Conservation (phyloP, 257 asterid species). For the Solanum chilense region DNA sequence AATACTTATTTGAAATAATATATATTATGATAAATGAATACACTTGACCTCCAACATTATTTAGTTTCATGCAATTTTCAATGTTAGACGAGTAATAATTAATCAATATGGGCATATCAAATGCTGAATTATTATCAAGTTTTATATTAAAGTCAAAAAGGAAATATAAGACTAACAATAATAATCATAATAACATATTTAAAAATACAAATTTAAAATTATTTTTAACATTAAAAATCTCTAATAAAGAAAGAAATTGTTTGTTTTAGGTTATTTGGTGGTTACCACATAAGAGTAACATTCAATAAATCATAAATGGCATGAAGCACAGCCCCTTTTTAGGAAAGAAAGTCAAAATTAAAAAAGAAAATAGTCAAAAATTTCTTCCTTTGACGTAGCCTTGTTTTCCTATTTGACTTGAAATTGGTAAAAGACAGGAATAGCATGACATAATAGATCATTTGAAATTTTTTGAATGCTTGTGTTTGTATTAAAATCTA, state of each 20-base stretch:
- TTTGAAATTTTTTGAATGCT: not conserved
- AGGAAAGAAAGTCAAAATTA: not conserved
- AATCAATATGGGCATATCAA: not conserved
- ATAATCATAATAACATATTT: no score
- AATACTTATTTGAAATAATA: not conserved
- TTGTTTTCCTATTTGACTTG: not conserved
- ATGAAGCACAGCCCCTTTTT: not conserved
- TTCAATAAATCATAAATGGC: not conserved
- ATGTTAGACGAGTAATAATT: not conserved
- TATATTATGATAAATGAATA: not conserved
- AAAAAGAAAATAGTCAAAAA: not conserved
- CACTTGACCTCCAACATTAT: not conserved
- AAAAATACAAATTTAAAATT: no score
- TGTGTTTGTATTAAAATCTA: not conserved
- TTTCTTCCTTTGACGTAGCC: not conserved
- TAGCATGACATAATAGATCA: not conserved
- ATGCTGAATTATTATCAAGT: not conserved
- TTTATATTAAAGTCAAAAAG: not conserved
- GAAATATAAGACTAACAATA: not conserved
- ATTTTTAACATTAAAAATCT: no score
- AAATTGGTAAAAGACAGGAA: not conserved
- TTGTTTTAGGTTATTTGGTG: no score
- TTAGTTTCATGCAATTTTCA: not conserved
- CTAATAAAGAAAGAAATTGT: rapidly evolving
- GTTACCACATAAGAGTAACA: not conserved